A percentile compares a stretch with the other conserved stretches of the same genome.
phyloP scores from a whole-genome alignment of 495 filamentous ascomycete species.

The Penicillium nucicola region DNA sequence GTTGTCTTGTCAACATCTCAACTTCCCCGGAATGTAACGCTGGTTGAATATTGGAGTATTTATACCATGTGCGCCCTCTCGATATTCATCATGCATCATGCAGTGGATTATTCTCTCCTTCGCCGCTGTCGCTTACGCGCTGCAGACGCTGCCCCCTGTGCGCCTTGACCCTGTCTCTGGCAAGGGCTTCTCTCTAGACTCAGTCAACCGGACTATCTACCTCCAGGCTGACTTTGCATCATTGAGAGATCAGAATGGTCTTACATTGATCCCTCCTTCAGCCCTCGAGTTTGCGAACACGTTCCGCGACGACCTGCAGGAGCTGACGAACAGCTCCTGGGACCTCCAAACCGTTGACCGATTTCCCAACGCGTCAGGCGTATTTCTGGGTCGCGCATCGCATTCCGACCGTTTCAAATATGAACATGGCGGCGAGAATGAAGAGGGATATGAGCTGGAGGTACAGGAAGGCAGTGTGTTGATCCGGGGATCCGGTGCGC shows the following conservation, averaged over 20 bases:
- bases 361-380: constrained; percentile 26
- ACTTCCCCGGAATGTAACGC: constrained; percentile 15
- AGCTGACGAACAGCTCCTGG: constrained; percentile 31
- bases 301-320: constrained; percentile 42
- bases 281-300: constrained; percentile 45
- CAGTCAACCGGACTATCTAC: constrained; percentile 18
- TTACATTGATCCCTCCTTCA: constrained; percentile 53
- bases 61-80: too few relatives aligned
- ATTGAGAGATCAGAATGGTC: constrained; percentile 30
- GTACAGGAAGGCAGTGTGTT: constrained; percentile 25
- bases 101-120: constrained; percentile 7
- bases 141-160: constrained; percentile 20
- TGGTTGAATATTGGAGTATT: not conserved
- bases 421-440: constrained; percentile 40
- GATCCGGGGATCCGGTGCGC: constrained; percentile 45
- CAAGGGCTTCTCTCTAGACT: constrained; percentile 11
- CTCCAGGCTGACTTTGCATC: constrained; percentile 17
- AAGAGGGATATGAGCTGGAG: constrained; percentile 48
- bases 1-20: not conserved
- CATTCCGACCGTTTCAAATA: constrained; percentile 31
- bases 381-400: constrained; percentile 28
- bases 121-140: constrained; percentile 10
- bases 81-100: constrained; percentile 1
- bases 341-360: constrained; percentile 19
- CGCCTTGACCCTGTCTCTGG: not conserved